Conservation (phyloP, 257 asterid species). For the Linderniella brevidens region DNA sequence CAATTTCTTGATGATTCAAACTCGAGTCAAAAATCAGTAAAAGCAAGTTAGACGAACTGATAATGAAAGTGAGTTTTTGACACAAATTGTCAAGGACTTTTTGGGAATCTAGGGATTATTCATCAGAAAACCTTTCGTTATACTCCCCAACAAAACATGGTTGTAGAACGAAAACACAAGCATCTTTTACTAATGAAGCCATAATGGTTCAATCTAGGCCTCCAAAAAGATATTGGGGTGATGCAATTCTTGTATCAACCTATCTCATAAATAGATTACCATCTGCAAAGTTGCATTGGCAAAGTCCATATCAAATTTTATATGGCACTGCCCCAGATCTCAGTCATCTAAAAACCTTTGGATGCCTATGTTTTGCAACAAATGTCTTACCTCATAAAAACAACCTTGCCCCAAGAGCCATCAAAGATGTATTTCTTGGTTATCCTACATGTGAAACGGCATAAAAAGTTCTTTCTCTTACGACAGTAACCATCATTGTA, state of each 20-base stretch:
- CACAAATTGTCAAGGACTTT: background rate
- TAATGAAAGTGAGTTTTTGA: background rate
- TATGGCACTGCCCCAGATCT: background rate
- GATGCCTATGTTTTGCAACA: too few relatives aligned
- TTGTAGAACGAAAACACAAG: background rate
- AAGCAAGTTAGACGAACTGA: background rate
- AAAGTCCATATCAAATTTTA: background rate
- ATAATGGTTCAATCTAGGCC: background rate
- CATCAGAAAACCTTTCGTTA: background rate
- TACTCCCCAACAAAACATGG: background rate
- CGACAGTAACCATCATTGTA: background rate
- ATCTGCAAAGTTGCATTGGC: background rate
- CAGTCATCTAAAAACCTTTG: background rate
- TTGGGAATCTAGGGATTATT: background rate
- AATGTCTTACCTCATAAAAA: too few relatives aligned
- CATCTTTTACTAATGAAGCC: background rate
- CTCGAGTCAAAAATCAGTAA: background rate
- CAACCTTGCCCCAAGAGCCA: too few relatives aligned
- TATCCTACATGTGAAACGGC: background rate
- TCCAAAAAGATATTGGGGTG: background rate
- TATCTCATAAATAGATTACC: conserved; percentile 1
- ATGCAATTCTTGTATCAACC: background rate
- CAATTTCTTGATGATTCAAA: background rate
- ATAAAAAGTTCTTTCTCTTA: background rate
- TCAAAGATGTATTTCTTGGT: background rate